Percentiles rank a stretch among this genome's conserved stretches.
Evolutionary conservation across 805 yeast genomes (phyloP).

Genomic region (Cyberlindnera lachancei): DNA sequence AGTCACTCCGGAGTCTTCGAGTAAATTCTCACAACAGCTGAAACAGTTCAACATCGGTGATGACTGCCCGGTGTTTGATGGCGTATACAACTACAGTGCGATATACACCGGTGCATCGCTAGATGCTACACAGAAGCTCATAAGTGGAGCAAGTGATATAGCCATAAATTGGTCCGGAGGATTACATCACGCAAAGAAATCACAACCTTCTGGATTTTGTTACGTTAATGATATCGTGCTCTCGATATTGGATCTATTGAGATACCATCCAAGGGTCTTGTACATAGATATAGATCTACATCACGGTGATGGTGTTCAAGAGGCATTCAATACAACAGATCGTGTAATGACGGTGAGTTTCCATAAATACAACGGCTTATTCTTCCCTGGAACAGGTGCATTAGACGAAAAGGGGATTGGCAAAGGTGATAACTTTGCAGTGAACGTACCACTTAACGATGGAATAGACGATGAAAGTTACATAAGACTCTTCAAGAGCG

Average conservation of each 20-base stretch:
- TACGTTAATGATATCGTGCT: slow-evolving; percentile 91
- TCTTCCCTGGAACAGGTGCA: slow-evolving; percentile 96
- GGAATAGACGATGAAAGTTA: slow-evolving; percentile 94
- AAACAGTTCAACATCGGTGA: slow-evolving; percentile 91
- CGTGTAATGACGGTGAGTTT: slow-evolving; percentile 94
- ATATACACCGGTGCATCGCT: slow-evolving; percentile 90
- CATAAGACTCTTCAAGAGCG: slow-evolving; percentile 65
- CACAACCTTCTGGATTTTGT: slow-evolving; percentile 93
- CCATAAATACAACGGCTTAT: slow-evolving; percentile 90
- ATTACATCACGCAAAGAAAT: slow-evolving; percentile 90
- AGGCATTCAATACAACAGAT: slow-evolving; percentile 91
- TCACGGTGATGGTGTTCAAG: slow-evolving; percentile 98
- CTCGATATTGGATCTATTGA: slow-evolving; percentile 72
- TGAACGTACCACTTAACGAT: slow-evolving; percentile 88
- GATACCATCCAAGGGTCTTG: slow-evolving; percentile 88
- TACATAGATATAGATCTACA: slow-evolving; percentile 93
- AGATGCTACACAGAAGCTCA: slow-evolving; percentile 84
- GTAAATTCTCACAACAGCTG: slow-evolving; percentile 51
- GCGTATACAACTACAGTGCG: slow-evolving; percentile 83
- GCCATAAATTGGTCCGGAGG: slow-evolving; percentile 98
- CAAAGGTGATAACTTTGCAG: slow-evolving; percentile 78
- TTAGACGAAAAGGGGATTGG: slow-evolving; percentile 86
- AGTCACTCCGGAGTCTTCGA: slow-evolving; percentile 83
- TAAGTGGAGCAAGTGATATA: slow-evolving; percentile 82
- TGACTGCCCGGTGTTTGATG: slow-evolving; percentile 88